Percentiles rank a stretch among this genome's conserved stretches.
These are phyloP conservation scores for Hymenotorrendiella dingleyae DNA, from an alignment of 2,329 filamentous ascomycete species.

Conservation along the genomic window DNA sequence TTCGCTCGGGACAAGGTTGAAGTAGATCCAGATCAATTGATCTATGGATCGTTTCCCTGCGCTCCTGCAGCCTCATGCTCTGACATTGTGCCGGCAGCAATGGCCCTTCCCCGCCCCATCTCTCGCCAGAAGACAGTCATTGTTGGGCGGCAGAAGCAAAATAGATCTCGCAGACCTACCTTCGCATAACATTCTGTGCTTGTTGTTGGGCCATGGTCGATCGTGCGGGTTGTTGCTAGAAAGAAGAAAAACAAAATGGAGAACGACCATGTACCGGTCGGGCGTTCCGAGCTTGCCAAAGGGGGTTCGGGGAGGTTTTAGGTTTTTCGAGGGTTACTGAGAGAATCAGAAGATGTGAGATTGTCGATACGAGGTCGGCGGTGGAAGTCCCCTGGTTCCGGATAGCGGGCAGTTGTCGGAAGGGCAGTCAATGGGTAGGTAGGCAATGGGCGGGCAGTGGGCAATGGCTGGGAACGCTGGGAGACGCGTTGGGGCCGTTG, in stretches of 20 bases:
- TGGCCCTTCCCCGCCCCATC: background rate
- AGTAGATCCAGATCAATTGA: too few relatives aligned
- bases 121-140: background rate
- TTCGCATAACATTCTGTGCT: constrained; percentile 40
- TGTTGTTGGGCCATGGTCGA: constrained; percentile 29
- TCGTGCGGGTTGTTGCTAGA: constrained; percentile 10
- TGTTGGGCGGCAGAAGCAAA: too few relatives aligned
- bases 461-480: too few relatives aligned
- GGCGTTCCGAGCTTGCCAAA: constrained; percentile 13
- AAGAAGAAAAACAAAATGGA: background rate
- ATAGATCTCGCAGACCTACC: constrained; percentile 30
- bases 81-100: too few relatives aligned
- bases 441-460: too few relatives aligned
- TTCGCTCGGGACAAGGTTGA: too few relatives aligned
- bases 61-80: too few relatives aligned
- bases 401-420: constrained; percentile 11
- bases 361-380: constrained; percentile 23
- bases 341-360: constrained; percentile 5
- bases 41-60: too few relatives aligned
- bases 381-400: constrained; percentile 14
- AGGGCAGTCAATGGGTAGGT: background rate
- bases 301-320: constrained; percentile 4
- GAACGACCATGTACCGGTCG: constrained; percentile 21
- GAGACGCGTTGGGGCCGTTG: too few relatives aligned
- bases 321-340: constrained; percentile 6